Evolutionary conservation across 1,284 basidiomycete genomes (phyloP).

Genomic region (Mycosarcoma maydis): DNA sequence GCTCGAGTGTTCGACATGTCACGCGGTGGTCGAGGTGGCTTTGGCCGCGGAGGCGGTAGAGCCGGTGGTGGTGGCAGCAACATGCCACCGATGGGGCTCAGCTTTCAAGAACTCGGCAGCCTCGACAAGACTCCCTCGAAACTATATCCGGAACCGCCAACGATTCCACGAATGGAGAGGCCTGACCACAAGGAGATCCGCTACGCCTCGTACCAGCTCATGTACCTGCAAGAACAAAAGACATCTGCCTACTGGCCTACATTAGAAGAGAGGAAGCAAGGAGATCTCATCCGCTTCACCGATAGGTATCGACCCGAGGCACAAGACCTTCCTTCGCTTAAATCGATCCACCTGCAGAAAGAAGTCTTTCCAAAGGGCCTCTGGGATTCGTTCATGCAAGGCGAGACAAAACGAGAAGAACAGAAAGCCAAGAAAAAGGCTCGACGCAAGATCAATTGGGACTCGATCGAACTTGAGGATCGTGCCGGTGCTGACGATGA

Average conservation of each 20-base stretch:
- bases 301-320: slow-evolving; percentile 58
- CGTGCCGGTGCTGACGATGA: slow-evolving; percentile 53
- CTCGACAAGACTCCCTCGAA: slow-evolving; percentile 53
- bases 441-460: slow-evolving; percentile 57
- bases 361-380: slow-evolving; percentile 61
- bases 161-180: slow-evolving; percentile 38
- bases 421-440: slow-evolving; percentile 44
- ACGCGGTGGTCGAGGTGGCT: slow-evolving; percentile 44
- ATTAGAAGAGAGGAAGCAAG: slow-evolving; percentile 41
- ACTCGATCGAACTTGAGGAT: slow-evolving; percentile 56
- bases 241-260: slow-evolving; percentile 48
- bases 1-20: slow-evolving; percentile 11
- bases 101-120: slow-evolving; percentile 44
- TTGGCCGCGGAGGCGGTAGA: slow-evolving; percentile 44
- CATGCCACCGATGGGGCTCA: slow-evolving; percentile 44
- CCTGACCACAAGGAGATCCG: slow-evolving; percentile 45
- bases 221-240: slow-evolving; percentile 50
- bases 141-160: slow-evolving; percentile 41
- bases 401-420: slow-evolving; percentile 52
- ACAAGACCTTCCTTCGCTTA: slow-evolving; percentile 47
- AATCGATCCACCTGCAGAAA: slow-evolving; percentile 53
- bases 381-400: slow-evolving; percentile 62
- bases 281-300: slow-evolving; percentile 56
- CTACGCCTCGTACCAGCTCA: slow-evolving; percentile 50
- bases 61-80: slow-evolving; percentile 31